Evolutionary conservation across 768 basidiomycete species (phyloP), one percentile per base, ranked within the genome.

Genomic region (Fibroporia radiculosa): DNA sequence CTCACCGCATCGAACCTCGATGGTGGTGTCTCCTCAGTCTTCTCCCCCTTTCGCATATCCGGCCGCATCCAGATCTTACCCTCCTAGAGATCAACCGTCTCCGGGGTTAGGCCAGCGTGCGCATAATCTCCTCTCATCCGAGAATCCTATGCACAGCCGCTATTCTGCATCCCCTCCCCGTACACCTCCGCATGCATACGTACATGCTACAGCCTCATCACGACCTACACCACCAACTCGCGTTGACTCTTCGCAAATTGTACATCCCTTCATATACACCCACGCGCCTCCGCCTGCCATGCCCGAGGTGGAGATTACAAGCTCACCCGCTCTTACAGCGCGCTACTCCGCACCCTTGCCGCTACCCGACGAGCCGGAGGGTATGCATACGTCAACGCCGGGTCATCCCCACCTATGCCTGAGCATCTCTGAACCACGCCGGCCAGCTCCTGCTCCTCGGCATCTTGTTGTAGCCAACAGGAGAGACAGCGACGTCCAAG

Each of bases 271-370:
- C 55, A 47, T 45, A 20, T 48, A 48, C 45, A 33, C 50, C 25
- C 56, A 59, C 23, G 25, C 48, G 23, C 50, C 49, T 3, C 44
- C 51, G 18, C 49, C 46, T 25, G 42, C 48, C 11, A 45, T 44
- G 19, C 47, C 47, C 19, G 45, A 43, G n/a, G 25, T 2, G n/a
- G n/a, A n/a, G n/a, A n/a, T n/a, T n/a, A 23, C 27, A 23, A 38
- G 7, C 4, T 22, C 38, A 16, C 40, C n/a, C n/a, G 22, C 37
- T 6, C 24, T 71, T 7, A 56, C 64, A 28, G 60, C 58, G 18
- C 71, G 78, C 16, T 82, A 81, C 57, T 67, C 71, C 35, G 63
- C 71, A 0, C 77, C 80, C 13, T 61, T 80, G 13, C 77, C 78
- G 3, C 65, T 79, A 7, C 79, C 78, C 12, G 42, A 51, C 44